Evolutionary conservation across 2,329 filamentous ascomycete species (phyloP), one percentile per base, ranked within the genome.

Genomic region (Lecanicillium sp.): DNA sequence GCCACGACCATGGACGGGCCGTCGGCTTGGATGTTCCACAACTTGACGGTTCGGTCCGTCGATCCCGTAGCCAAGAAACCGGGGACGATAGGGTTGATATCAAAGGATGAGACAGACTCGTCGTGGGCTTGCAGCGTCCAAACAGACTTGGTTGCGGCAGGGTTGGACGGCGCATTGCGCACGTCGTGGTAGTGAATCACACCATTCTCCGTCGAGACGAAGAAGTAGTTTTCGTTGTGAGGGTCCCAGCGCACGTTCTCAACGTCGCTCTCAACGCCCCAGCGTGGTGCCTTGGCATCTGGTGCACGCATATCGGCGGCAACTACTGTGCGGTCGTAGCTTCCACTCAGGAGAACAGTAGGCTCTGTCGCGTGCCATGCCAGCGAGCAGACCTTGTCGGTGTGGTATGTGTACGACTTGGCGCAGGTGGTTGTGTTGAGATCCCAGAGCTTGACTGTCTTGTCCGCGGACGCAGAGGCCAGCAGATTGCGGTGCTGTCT

Each of bases 401-500:
- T 94, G 66, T 98, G 92, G 65, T 94, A 87, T 13, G 78, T 74
- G 71, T 98, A 98, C 32, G 89, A 96, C 67, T 96, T 92, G 53
- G 92, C 92, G 62, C 88, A 95, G 61, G 82, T 88, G 44, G 85
- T 77, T 3, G 87, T 96, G 67, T 88, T 86, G 46, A 98, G 70
- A 59, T 98, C 92, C 92, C 92, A 98, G 15, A 98, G 76, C 70
- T 98, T 98, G 55, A 97, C 81, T 3, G 92, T 98, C 67, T 89
- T 88, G 68, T 98, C 92, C 15, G 92, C 92, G 1, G 92, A 98
- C 2, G 86, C 87, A 1, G 90, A 97, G 11, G 92, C 92, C 33
- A 98, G 77, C 42, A 98, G 74, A 60, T 97, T 97, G 47, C 89
- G 81, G 66, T 98, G 90, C 56, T 89, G 82, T 53, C 89, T 76